These are phyloP conservation scores for Musa balbisiana DNA, from an alignment of 202 grass and related monocot genomes.

Conservation along the genomic window DNA sequence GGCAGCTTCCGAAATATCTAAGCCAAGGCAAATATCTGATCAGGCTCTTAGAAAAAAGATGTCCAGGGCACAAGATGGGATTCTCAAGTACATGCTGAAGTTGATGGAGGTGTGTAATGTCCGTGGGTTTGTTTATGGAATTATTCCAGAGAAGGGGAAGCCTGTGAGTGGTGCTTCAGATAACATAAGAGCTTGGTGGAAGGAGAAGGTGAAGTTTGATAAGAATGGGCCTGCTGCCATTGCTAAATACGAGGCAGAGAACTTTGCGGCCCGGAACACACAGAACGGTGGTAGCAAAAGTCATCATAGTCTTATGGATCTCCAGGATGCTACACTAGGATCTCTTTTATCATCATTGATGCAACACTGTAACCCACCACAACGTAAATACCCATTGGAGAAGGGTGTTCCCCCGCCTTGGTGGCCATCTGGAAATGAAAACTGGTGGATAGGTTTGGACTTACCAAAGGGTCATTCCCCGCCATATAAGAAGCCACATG, in stretches of 20 bases:
- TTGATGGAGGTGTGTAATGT: slow-evolving; percentile 90
- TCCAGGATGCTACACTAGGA: slow-evolving; percentile 83
- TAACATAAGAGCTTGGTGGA: slow-evolving; percentile 98
- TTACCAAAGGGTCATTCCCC: slow-evolving; percentile 50
- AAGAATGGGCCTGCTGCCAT: slow-evolving; percentile 79
- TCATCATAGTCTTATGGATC: slow-evolving; percentile 72
- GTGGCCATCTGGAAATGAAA: slow-evolving; percentile 81
- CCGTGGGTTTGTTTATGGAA: slow-evolving; percentile 76
- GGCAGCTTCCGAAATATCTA: slow-evolving; percentile 42
- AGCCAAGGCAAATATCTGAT: slow-evolving; percentile 51
- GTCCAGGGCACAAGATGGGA: slow-evolving; percentile 74
- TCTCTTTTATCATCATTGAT: slow-evolving; percentile 86
- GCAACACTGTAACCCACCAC: slow-evolving; percentile 79
- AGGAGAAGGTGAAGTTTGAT: slow-evolving; percentile 95
- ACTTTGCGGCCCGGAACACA: slow-evolving; percentile 30
- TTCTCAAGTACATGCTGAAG: slow-evolving; percentile 97
- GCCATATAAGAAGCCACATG: slow-evolving; percentile 89
- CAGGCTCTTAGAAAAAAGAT: slow-evolving; percentile 91
- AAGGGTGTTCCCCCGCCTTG: slow-evolving; percentile 64
- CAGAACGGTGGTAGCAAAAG: slow-evolving; percentile 31
- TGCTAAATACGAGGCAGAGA: slow-evolving; percentile 61
- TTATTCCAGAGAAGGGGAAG: slow-evolving; percentile 88
- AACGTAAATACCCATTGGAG: slow-evolving; percentile 88
- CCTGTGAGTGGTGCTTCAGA: slow-evolving; percentile 78
- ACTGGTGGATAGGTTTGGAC: slow-evolving; percentile 65